Evolutionary conservation across 768 basidiomycete species (phyloP), one percentile per base, ranked within the genome.

Genomic region (Lyophyllum decastes): DNA sequence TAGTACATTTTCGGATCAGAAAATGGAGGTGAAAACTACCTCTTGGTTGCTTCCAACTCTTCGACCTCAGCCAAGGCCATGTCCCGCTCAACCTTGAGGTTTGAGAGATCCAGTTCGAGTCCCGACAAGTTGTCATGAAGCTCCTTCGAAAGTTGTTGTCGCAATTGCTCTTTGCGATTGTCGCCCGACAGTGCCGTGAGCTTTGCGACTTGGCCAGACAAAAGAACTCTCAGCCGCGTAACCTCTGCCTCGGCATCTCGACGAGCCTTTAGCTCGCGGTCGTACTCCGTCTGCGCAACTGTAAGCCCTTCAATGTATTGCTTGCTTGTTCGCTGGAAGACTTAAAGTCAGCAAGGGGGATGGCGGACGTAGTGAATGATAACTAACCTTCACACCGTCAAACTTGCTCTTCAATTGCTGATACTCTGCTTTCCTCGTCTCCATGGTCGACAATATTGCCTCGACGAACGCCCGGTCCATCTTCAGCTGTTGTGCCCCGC

Each of bases 241-340:
- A 98, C 91, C 74, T 98, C 95, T 0, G 92, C 88, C 73, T 98
- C 95, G 1, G 92, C 90, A 61, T 98, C 95, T 17, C 92, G 85
- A 19, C 96, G 84, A 21, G 88, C 86, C 56, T 90, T 87, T 34
- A 95, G 80, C 72, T 98, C 97, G 51, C 85, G 85, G 68, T 98
- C 95, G 68, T 96, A 98, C 68, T 98, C 97, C 43, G 89, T 88
- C 64, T 95, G 92, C 2, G 96, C 95, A 24, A 95, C 94, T 0
- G 88, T 88, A 41, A 99, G 77, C 41, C 97, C 97, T 60, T 95
- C 90, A 54, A 95, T 91, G 60, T 92, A 95, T 62, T 94, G 91
- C 61, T 91, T 90, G 68, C 94, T 97, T 48, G 91, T 87, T 49
- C 96, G 81, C 96, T 99, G 68, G 33, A 30, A 52, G 46, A 35